phyloP scores from a whole-genome alignment of 78 protist species.

The Cavenderia fasciculata region DNA sequence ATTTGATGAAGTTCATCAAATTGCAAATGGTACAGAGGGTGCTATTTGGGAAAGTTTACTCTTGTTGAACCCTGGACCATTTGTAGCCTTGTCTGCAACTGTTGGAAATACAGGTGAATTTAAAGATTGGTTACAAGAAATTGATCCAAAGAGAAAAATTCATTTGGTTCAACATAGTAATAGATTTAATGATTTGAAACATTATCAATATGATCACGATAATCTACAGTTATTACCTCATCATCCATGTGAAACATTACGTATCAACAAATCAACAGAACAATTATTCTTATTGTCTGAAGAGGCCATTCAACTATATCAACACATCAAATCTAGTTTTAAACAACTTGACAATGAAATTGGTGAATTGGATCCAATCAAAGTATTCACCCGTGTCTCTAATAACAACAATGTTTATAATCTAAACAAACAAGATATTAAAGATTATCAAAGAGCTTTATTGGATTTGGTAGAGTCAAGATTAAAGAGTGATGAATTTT shows the following conservation, averaged over 20 bases:
- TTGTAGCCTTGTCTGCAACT: constrained; percentile 96
- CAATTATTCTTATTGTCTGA: neutral
- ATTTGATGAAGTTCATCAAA: constrained; percentile 93
- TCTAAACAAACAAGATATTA: constrained; percentile 7
- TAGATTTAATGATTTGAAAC: constrained; percentile 79
- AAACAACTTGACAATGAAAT: neutral
- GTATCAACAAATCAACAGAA: neutral
- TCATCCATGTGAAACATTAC: neutral
- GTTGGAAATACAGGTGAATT: constrained; percentile 86
- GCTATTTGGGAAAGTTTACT: constrained; percentile 88
- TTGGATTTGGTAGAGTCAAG: neutral
- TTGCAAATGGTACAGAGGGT: constrained; percentile 70
- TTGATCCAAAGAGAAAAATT: constrained; percentile 32
- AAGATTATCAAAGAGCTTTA: neutral
- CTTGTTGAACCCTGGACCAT: constrained; percentile 74
- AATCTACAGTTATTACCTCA: neutral
- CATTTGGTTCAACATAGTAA: constrained; percentile 12
- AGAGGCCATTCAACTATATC: neutral
- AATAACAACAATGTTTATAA: constrained; percentile 4
- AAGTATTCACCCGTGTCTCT: neutral
- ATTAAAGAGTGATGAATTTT: neutral
- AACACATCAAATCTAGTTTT: neutral
- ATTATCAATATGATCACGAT: neutral
- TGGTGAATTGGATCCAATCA: neutral
- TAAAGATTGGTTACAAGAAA: constrained; percentile 59